A percentile compares a stretch with the other conserved stretches of the same genome.
Conservation (phyloP, 225 moss, liverwort and hornwort species). For the Climacium dendroides region DNA sequence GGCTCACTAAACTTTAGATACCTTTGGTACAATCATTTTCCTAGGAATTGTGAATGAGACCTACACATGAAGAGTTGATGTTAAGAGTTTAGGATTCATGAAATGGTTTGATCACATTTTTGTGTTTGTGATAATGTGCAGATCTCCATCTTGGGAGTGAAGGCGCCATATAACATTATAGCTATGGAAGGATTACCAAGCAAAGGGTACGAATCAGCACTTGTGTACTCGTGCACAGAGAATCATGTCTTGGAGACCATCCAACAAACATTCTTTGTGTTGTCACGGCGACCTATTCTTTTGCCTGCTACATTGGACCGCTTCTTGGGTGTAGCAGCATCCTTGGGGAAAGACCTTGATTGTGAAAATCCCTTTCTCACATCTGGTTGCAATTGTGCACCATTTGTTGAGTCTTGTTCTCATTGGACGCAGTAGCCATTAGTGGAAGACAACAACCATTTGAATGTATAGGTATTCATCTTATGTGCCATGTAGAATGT, state of each 20-base stretch:
- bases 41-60: background rate
- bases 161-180: slow-evolving; percentile 28
- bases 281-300: slow-evolving; percentile 19
- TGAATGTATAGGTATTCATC: background rate
- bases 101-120: background rate
- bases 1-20: background rate
- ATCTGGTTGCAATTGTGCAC: background rate
- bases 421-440: background rate
- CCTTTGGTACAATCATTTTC: too few relatives aligned
- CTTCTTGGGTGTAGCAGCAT: slow-evolving; percentile 11
- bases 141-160: slow-evolving; percentile 13
- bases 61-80: background rate
- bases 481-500: background rate
- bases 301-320: background rate
- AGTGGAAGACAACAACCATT: background rate
- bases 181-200: slow-evolving; percentile 39
- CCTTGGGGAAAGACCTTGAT: slow-evolving; percentile 15
- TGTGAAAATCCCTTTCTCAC: slow-evolving; percentile 59
- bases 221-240: slow-evolving; percentile 44
- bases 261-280: slow-evolving; percentile 32
- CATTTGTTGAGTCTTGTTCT: background rate
- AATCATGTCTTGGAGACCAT: background rate
- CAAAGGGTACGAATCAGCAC: slow-evolving; percentile 19
- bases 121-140: background rate
- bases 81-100: background rate